Base-by-base conservation (phyloP, 805 yeast genomes). In the Nakazawaea peltata region DNA sequence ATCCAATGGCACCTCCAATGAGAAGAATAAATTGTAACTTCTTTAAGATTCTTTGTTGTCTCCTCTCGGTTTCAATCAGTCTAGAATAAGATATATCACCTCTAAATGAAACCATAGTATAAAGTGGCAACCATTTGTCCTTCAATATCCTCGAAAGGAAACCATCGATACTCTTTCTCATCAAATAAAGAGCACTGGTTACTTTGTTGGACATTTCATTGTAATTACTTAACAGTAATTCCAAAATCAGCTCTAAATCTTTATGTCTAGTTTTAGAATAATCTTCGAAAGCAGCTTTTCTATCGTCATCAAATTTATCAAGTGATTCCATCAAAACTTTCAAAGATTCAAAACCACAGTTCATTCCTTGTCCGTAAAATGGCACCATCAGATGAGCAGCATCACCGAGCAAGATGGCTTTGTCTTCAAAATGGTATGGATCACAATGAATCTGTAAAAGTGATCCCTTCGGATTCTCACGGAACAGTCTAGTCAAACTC, bases 381-480 rank as follows among this genome's bases (percentile, higher is more conserved):
- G 97, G 97, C 5, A 88, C 97, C 95, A 87, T 88, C 19, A 92
- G 76, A 58, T 88, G 97, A 0, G 97, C 94, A 1, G 97, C 95
- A 54, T 88, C 97, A 5, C 97, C 97, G 19, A 88, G 59, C 10
- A 88, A 59, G 8, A 88, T 60, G 12, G 77, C 77, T 39, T 71
- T 70, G 31, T 77, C 82, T 28, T 65, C 54, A 30, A 64, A 68
- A 50, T 84, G 74, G 57, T 85, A 88, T 2, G 90, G 86, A 33
- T 60, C 59, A 45, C 84, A 79, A 31, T 69, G 69, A 6, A 83
- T 69, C 41, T 83, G 85, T 61, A 87, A 67, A 30, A 88, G 64
- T n/a, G 87, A 65, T 3, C 94, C 92, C 34, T 78, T 66, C 3
- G 94, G 95, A 46, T 81, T 70, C 29, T 61, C 54, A 17, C 66